Evolutionary conservation across 305 asterid species (phyloP).

Genomic region (Solanum hybrid): DNA sequence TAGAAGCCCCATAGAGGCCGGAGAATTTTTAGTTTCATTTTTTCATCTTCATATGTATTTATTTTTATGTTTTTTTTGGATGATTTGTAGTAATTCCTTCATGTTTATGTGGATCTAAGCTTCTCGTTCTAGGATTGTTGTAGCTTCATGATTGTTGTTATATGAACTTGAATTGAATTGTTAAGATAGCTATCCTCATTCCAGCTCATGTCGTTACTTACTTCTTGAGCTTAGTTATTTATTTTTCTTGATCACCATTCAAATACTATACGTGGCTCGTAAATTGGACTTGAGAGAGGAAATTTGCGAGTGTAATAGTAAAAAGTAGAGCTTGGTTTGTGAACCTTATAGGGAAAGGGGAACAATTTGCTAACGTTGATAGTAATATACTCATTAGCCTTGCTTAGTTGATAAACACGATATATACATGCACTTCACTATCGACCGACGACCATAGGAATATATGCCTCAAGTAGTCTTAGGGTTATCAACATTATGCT

Average conservation of each 20-base stretch:
- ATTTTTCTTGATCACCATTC: not conserved
- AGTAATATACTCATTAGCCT: not conserved
- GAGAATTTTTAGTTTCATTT: not conserved
- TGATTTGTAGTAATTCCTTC: not conserved
- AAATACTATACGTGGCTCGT: not conserved
- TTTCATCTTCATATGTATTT: too few relatives aligned
- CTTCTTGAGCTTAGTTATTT: not conserved
- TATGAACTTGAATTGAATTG: not conserved
- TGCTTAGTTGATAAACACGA: not conserved
- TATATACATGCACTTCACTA: not conserved
- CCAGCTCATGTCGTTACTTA: not conserved
- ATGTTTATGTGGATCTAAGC: not conserved
- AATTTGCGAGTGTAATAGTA: not conserved
- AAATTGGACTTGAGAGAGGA: not conserved
- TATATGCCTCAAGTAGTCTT: not conserved
- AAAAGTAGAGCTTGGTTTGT: not conserved
- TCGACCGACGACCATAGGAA: not conserved
- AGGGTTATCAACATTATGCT: not conserved
- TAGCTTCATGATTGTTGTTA: not conserved
- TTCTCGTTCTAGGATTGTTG: not conserved
- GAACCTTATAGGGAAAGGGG: not conserved
- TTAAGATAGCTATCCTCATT: not conserved
- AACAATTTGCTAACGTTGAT: not conserved
- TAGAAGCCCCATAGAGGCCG: not conserved
- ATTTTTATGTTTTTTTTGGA: not conserved